Evolutionary conservation across 805 yeast genomes (phyloP), one percentile per base, ranked within the genome.

Genomic region (Lachancea mirantina): DNA sequence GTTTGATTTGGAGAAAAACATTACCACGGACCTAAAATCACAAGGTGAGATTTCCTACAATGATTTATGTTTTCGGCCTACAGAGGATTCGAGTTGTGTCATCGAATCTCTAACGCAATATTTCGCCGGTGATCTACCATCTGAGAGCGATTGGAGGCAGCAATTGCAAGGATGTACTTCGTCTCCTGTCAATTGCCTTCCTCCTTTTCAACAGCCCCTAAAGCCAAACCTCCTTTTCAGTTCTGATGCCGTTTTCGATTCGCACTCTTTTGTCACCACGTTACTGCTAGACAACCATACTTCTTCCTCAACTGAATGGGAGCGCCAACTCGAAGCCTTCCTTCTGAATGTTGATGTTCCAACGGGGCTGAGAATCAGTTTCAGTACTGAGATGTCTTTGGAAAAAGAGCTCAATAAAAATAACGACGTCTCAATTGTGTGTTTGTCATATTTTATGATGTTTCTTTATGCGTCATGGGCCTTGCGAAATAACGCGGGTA

Each of bases 91-190:
- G 3, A 50, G 72, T 0, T 89, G 98, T 61, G 84, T 80, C 1
- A 65, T 89, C 6, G 92, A 89, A 52, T 84, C 95, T 2, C 77
- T 84, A 40, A 79, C 96, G 0, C 96, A 87, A 51, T 89, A 88
- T 52, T 88, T 85, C 53, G 68, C 68, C 19, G 94, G 92, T 1
- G 70, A 72, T 26, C 57, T 80, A 4, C 72, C 72, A 23, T 46
- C 45, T 1, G 61, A 61, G 14, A 2, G 19, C 4, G 21, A 40
- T 3, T 89, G 95, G 95, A 51, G 64, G 24, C 41, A 49, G 2
- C 62, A 70, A 33, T 50, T 89, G 8, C 48, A 64, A 33, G 50
- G 58, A 3, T 89, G 98, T 52, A 68, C 92, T 0, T 64, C 69
- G 13, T 73, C 84, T 1, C 97, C 97, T 0, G 96, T 89, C 2